These are phyloP conservation scores for Penicillium fimorum DNA, from an alignment of 495 filamentous ascomycete species.

Conservation along the genomic window DNA sequence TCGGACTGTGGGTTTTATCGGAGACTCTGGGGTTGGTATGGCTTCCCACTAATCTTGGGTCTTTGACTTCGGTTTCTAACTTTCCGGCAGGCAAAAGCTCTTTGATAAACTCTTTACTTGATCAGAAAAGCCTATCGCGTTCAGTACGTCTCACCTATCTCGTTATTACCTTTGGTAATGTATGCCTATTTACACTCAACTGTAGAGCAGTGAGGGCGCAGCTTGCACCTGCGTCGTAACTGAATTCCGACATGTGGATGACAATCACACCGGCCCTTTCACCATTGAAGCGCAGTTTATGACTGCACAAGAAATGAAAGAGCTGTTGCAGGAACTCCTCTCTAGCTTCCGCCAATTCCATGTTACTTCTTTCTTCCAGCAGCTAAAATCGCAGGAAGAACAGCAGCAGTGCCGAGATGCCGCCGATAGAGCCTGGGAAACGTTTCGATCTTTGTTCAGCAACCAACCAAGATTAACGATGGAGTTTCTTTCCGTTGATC, in stretches of 20 bases:
- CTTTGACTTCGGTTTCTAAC: no score
- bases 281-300: constrained; percentile 35
- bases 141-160: constrained; percentile 17
- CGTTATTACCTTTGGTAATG: no score
- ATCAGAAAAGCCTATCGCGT: constrained; percentile 23
- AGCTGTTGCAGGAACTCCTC: constrained; percentile 29
- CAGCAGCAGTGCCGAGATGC: constrained; percentile 8
- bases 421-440: constrained; percentile 18
- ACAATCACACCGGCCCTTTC: constrained; percentile 14
- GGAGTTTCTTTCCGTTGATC: constrained; percentile 22
- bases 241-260: constrained; percentile 31
- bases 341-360: constrained; percentile 20
- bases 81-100: constrained; percentile 30
- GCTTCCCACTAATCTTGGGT: no score
- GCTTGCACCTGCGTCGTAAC: constrained; percentile 38
- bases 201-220: constrained; percentile 7
- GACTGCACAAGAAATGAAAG: constrained; percentile 20
- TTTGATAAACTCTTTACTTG: constrained; percentile 35
- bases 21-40: constrained; percentile 18
- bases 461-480: constrained; percentile 15
- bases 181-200: no score
- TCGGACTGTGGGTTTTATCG: constrained; percentile 27
- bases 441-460: constrained; percentile 25
- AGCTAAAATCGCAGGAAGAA: constrained; percentile 14
- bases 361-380: constrained; percentile 10